Percentiles rank a stretch among this genome's conserved stretches.
Evolutionary conservation across 1,284 basidiomycete genomes (phyloP).

Genomic region (Cryptococcus neoformans): DNA sequence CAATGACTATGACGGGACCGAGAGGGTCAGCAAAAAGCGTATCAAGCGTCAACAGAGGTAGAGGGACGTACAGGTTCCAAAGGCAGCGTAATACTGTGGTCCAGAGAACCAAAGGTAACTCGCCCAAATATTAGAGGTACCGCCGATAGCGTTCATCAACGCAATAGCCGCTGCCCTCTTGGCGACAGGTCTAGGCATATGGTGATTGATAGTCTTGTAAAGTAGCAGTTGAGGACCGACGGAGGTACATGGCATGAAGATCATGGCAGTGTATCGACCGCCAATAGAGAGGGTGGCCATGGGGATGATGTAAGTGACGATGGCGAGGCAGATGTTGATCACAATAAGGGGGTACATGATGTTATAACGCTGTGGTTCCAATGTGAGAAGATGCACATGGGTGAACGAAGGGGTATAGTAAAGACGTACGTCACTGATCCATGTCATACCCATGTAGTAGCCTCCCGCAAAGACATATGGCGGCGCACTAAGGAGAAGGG

Average conservation of each 20-base stretch:
- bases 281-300: slow-evolving; percentile 30
- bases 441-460: slow-evolving; percentile 22
- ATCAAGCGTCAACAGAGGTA: neutral
- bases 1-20: slow-evolving; percentile 9
- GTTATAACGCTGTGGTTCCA: neutral
- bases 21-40: neutral
- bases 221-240: slow-evolving; percentile 35
- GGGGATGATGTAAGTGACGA: slow-evolving; percentile 29
- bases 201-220: slow-evolving; percentile 34
- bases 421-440: slow-evolving; percentile 23
- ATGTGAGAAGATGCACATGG: too few relatives aligned
- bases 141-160: slow-evolving; percentile 33
- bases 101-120: slow-evolving; percentile 18
- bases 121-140: slow-evolving; percentile 24
- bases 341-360: slow-evolving; percentile 25
- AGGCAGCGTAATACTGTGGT: slow-evolving; percentile 19
- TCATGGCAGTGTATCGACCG: slow-evolving; percentile 39
- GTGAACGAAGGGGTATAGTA: too few relatives aligned
- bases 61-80: slow-evolving; percentile 17
- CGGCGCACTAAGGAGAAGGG: slow-evolving; percentile 47
- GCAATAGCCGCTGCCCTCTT: slow-evolving; percentile 36
- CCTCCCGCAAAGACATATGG: slow-evolving; percentile 36
- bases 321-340: slow-evolving; percentile 17
- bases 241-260: slow-evolving; percentile 27
- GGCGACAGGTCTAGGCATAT: slow-evolving; percentile 27